Evolutionary conservation across 169 alveolate species (phyloP), one percentile per base, ranked within the genome.

Genomic region (Cryptosporidium baileyi): DNA sequence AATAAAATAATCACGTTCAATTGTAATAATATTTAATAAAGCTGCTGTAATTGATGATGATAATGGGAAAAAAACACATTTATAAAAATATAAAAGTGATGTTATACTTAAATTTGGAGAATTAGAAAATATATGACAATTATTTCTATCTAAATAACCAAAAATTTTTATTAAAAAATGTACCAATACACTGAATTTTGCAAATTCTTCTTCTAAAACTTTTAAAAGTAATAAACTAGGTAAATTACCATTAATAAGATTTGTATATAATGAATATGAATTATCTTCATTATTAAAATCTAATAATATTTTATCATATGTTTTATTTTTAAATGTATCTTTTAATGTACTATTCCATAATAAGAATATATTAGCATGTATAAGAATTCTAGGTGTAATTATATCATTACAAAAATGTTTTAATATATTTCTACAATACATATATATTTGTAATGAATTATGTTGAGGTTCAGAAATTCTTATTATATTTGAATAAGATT

Each of bases 11-110:
- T 74, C 85, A 19, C 85, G 49, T 36, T 74, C 85, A 8, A 74
- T 61, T 38, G 85, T 74, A 34, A 74, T 41, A 13, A 74, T 74
- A 36, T 74, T 74, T 24, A 74, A 26, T 28, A 74, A 32, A 17
- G 85, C 85, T 9, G 85, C 65, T 19, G 85, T 52, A 26, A 74
- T 52, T 17, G 85, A 74, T 43, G 67, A 32, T 1, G 85, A 51
- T 7, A 74, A 41, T 1, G 85, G 85, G 24, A 74, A 74, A 61
- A 74, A 74, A 15, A 74, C 85, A 15, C 67, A 74, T 40, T 57
- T 51, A 19, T 74, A 74, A 57, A 74, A 74, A 59, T 74, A 74
- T 1, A 74, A 17, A 4, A 74, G 49, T 24, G 85, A 60, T 30
- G 85, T 74, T 3, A 36, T 59, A 9, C 40, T 57, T 30, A 74